Base-by-base conservation (phyloP, 78 protist species). In the Cavenderia fasciculata region DNA sequence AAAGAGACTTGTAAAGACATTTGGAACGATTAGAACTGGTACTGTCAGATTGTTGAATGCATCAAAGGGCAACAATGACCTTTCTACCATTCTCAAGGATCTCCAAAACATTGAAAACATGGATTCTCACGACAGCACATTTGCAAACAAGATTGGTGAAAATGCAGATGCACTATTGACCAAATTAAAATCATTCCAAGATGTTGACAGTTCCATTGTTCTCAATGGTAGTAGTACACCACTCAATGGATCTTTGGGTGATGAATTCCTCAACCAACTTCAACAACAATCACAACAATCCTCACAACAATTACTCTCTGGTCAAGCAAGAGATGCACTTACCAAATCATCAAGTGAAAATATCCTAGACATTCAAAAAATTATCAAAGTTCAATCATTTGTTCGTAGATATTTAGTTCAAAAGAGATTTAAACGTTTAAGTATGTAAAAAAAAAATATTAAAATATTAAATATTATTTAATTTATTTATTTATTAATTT, bases 61-160 rank as follows among this genome's bases (percentile, higher is more conserved):
- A 2, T 68, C 52, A 33, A 47, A 68, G 12, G 72, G 72, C 2
- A 68, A 65, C 21, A 44, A 68, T 19, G 90, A 82, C 31, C 16
- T 82, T 27, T 74, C 90, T 6, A 40, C 69, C 4, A 82, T 82
- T 16, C 56, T 82, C 36, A 78, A 82, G 2, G 90, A 82, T 29
- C n/a, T 82, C 38, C 51, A 69, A 11, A 54, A 68, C 23, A 49
- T 82, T 11, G 90, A 82, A 14, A 63, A 19, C 1, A 63, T 40
- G 18, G 33, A 43, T 19, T 38, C 36, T 4, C 72, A 23, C 63
- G 16, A 34, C 5, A 27, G 8, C 27, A 40, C 47, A 40, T n/a
- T n/a, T n/a, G n/a, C n/a, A n/a, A n/a, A n/a, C n/a, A n/a, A n/a
- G n/a, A n/a, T n/a, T n/a, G n/a, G n/a, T n/a, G 54, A 40, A 27